Evolutionary conservation across 228 moss, liverwort and hornwort species (phyloP), one percentile per base, ranked within the genome.

Genomic region (Sphagnum fallax): DNA sequence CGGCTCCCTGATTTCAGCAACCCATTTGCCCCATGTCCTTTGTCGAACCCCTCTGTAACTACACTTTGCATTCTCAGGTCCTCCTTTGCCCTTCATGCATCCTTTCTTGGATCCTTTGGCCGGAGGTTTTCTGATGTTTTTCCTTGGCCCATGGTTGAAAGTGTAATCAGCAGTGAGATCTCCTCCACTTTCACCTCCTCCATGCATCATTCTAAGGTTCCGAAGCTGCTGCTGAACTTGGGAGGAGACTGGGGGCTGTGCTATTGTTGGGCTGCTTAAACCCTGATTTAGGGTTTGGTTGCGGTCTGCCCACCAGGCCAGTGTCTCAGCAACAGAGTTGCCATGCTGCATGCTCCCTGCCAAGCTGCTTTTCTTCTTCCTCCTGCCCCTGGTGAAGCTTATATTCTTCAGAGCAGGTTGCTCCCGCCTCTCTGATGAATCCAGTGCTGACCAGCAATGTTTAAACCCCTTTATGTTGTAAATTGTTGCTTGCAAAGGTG

Each of bases 91-190:
- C 63, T 87, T 87, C 87, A 87, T 87, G 65, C 87, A 87, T 11
- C 87, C 87, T 61, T 87, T 87, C 83, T 87, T 87, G 72, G 87
- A 87, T 53, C 87, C 87, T 66, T 87, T 87, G 5, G 87, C 87
- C 10, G 87, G 87, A 0, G 87, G 83, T 52, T 83, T 87, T 4
- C 87, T 82, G 53, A 87, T 83, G 8, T 75, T 76, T 55, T 83
- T 86, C 62, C 81, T 77, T 58, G 86, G 80, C 55, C 78, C 76
- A 53, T 72, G 71, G 65, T 18, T 70, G 48, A 60, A 9, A 10
- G 16, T 69, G 55, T 75, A 73, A 52, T 79, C 79, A 4, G 66
- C 4, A 10, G 16, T 64, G 55, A 72, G 71, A 50, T 79, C 79
- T 5, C 63, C 4, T 53, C 65, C 47, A 63, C 72, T 50, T 51